These are phyloP conservation scores for Penicillium glabrum DNA, from an alignment of 2,329 filamentous ascomycete species.

Conservation along the genomic window DNA sequence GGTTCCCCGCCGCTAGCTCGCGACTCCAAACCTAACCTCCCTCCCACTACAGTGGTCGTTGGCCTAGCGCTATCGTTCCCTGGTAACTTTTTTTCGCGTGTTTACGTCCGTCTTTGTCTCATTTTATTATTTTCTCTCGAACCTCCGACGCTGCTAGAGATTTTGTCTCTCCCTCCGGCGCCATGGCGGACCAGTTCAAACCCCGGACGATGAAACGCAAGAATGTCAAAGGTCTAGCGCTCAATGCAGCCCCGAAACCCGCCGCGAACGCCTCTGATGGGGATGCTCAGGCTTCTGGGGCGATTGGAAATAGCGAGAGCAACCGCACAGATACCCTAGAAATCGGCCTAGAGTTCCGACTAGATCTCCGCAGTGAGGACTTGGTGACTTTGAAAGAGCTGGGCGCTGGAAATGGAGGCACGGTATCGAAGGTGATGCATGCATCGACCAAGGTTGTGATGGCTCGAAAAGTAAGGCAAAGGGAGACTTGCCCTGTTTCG, in stretches of 20 bases:
- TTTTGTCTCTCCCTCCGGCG: conserved; percentile 5
- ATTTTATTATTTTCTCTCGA: neutral
- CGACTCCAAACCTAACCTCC: conserved; percentile 17
- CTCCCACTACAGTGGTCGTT: conserved; percentile 17
- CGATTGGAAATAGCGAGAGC: conserved; percentile 58
- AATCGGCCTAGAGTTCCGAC: conserved; percentile 95
- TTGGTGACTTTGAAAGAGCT: conserved; percentile 91
- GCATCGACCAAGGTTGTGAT: conserved; percentile 92
- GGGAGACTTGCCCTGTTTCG: neutral
- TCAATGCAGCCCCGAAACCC: conserved; percentile 74
- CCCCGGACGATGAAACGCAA: conserved; percentile 92
- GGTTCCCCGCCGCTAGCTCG: conserved; percentile 27
- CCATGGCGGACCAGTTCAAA: conserved; percentile 63
- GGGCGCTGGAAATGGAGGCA: conserved; percentile 93
- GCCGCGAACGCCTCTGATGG: conserved; percentile 70
- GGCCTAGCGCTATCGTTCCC: conserved; percentile 6
- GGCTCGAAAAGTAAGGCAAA: conserved; percentile 82
- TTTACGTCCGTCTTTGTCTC: neutral
- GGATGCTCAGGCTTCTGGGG: conserved; percentile 62
- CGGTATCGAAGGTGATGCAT: conserved; percentile 97
- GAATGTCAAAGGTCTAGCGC: conserved; percentile 93
- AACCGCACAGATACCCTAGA: conserved; percentile 73
- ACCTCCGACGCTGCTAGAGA: neutral
- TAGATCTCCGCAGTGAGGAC: conserved; percentile 89
- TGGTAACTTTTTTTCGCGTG: neutral